Conservation (phyloP, 768 basidiomycete genomes). For the Hebeloma cylindrosporum region DNA sequence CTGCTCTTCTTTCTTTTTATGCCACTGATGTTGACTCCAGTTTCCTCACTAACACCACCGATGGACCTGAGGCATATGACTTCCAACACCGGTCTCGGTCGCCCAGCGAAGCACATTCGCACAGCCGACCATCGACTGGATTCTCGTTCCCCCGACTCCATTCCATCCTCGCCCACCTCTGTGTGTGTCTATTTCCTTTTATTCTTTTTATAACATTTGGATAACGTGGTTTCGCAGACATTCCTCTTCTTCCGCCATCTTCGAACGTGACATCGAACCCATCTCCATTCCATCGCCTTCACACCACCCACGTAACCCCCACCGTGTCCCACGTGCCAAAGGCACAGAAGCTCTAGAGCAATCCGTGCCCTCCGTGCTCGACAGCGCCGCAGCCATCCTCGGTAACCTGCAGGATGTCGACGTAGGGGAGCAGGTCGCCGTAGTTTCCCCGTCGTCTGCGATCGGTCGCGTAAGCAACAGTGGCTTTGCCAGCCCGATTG, state of each 20-base stretch:
- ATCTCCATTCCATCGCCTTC: constrained; percentile 40
- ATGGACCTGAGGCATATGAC: constrained; percentile 52
- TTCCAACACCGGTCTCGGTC: constrained; percentile 43
- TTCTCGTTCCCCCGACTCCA: constrained; percentile 69
- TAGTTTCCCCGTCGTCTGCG: constrained; percentile 36
- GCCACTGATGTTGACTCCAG: no score
- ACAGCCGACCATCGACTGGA: constrained; percentile 45
- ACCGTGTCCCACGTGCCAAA: constrained; percentile 71
- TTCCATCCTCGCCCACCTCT: constrained; percentile 78
- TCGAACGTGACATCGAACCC: constrained; percentile 89
- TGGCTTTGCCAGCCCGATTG: constrained; percentile 67
- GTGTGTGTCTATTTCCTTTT: constrained; percentile 47
- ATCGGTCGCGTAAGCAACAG: constrained; percentile 33
- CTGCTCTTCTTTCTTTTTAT: no score
- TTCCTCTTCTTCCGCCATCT: constrained; percentile 87
- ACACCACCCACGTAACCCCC: constrained; percentile 53
- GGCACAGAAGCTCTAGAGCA: constrained; percentile 74
- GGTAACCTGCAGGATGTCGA: constrained; percentile 36
- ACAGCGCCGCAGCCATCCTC: constrained; percentile 77
- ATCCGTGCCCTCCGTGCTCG: constrained; percentile 82
- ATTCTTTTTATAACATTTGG: neutral
- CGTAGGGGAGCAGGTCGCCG: constrained; percentile 57
- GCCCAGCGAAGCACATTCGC: constrained; percentile 51
- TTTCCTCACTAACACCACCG: no score
- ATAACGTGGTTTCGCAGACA: constrained; percentile 35